These are phyloP conservation scores for Fusarium stilboides DNA, from an alignment of 2,329 filamentous ascomycete genomes.

Conservation along the genomic window DNA sequence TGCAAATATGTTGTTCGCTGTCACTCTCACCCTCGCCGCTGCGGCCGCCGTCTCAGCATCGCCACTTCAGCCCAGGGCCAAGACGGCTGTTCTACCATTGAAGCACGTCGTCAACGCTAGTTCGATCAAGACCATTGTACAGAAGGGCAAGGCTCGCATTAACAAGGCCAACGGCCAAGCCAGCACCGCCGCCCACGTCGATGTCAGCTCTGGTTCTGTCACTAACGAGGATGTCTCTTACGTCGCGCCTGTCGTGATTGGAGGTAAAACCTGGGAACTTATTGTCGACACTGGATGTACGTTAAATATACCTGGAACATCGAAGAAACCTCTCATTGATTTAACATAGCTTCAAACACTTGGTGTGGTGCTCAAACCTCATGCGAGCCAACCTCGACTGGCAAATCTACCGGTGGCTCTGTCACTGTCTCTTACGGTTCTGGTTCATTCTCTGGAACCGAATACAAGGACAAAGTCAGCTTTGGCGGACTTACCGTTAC, in stretches of 20 bases:
- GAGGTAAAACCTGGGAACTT: not conserved
- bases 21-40: not conserved
- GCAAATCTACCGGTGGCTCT: not conserved
- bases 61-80: not conserved
- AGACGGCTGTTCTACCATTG: not conserved
- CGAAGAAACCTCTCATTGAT: not conserved
- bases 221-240: not conserved
- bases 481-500: not conserved
- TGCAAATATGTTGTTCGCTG: not conserved
- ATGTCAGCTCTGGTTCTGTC: not conserved
- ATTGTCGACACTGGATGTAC: conserved; percentile 3
- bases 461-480: not conserved
- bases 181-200: fast-evolving
- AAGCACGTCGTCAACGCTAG: not conserved
- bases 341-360: not conserved
- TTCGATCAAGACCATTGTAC: not conserved
- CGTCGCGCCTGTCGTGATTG: not conserved
- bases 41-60: not conserved
- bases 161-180: not conserved
- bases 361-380: conserved; percentile 4
- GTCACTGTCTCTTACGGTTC: not conserved
- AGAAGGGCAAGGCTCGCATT: not conserved
- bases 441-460: not conserved
- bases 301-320: not conserved
- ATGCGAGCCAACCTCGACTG: not conserved